Evolutionary conservation across 352 stramenopile species (phyloP).

Genomic region (Phytophthora colocasiae): DNA sequence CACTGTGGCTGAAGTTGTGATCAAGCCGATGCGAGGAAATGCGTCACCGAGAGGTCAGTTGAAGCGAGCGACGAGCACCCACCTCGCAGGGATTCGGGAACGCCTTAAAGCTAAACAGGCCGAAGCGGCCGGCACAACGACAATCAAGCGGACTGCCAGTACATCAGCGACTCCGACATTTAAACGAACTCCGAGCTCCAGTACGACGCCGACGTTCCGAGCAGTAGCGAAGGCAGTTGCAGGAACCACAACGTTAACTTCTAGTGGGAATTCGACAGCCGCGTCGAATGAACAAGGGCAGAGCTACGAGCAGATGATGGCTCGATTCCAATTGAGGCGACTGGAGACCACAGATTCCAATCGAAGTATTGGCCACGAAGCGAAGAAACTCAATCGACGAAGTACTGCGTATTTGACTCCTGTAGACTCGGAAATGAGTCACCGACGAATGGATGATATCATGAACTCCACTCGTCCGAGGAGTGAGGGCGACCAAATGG

Average conservation of each 20-base stretch:
- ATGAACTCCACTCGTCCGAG: conserved; percentile 14
- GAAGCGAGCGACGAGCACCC: conserved; percentile 27
- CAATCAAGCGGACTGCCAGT: conserved; percentile 17
- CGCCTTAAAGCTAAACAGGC: conserved; percentile 22
- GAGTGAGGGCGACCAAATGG: conserved; percentile 24
- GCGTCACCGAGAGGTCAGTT: conserved; percentile 19
- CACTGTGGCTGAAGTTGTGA: not conserved
- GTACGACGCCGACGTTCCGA: conserved; percentile 11
- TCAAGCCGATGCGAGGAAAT: conserved; percentile 15
- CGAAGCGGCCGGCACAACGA: not conserved
- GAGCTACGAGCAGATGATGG: conserved; percentile 61
- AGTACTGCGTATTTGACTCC: conserved; percentile 14
- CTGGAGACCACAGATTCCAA: conserved; percentile 23
- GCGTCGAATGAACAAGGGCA: conserved; percentile 18
- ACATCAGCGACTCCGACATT: conserved; percentile 8
- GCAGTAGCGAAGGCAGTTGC: conserved; percentile 25
- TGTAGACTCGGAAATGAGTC: conserved; percentile 29
- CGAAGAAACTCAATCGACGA: conserved; percentile 8
- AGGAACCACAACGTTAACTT: conserved; percentile 1
- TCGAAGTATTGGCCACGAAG: conserved; percentile 5
- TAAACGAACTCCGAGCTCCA: conserved; percentile 23
- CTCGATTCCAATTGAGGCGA: conserved; percentile 54
- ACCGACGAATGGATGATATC: conserved; percentile 17
- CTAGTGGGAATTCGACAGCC: conserved; percentile 6
- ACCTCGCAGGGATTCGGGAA: conserved; percentile 29